Percentiles rank a stretch among this genome's conserved stretches.
Evolutionary conservation across 2,329 filamentous ascomycete genomes (phyloP).

Genomic region (Botrytis porri): DNA sequence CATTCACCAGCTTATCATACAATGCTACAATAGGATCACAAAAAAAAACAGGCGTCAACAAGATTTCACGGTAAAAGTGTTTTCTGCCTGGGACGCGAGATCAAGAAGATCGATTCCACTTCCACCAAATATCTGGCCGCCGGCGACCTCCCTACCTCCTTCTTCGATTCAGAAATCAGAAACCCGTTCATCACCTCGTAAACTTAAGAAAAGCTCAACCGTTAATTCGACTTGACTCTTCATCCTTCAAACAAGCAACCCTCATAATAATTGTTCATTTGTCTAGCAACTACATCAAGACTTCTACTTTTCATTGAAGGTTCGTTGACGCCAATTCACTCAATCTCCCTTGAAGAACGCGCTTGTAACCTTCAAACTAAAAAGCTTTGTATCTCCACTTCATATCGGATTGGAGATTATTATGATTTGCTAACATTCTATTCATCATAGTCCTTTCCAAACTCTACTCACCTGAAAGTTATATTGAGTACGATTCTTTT

Average conservation of each 20-base stretch:
- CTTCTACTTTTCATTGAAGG: constrained; percentile 30
- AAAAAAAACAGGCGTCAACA: background rate
- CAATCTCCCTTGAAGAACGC: constrained; percentile 21
- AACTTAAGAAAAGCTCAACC: constrained; percentile 35
- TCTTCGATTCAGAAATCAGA: constrained; percentile 35
- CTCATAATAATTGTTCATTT: constrained; percentile 37
- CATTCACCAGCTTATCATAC: constrained; percentile 12
- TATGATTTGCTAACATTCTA: constrained; percentile 16
- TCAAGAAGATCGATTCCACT: constrained; percentile 26
- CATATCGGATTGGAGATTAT: constrained; percentile 17
- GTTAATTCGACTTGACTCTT: constrained; percentile 39
- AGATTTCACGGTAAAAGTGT: constrained; percentile 36
- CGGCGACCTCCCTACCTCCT: constrained; percentile 57
- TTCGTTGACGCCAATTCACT: constrained; percentile 31
- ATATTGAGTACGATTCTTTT: constrained; percentile 24
- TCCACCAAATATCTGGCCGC: constrained; percentile 45
- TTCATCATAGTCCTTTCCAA: constrained; percentile 20
- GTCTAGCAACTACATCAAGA: constrained; percentile 19
- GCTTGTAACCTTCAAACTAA: constrained; percentile 13
- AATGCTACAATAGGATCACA: constrained; percentile 8
- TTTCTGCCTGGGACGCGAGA: constrained; percentile 28
- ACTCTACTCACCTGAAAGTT: constrained; percentile 9
- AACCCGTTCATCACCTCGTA: constrained; percentile 34
- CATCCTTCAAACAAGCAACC: constrained; percentile 24
- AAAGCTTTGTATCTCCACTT: constrained; percentile 9